Base-by-base conservation (phyloP, 306 rosid species). In the Cucumis cinereus region DNA sequence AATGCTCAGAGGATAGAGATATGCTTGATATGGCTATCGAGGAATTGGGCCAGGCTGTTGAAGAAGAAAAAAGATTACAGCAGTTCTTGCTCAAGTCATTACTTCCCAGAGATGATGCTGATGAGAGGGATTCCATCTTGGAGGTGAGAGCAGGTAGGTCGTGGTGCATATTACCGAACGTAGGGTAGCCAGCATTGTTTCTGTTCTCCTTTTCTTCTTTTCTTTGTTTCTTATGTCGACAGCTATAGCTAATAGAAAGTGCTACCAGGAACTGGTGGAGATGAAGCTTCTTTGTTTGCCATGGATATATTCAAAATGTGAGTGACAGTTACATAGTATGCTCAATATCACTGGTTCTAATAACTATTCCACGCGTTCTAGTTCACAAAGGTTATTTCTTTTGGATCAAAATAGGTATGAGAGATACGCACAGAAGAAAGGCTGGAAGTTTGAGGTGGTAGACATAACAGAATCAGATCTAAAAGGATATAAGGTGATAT, bases 121-220 rank as follows among this genome's bases (percentile, higher is more conserved):
- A 93, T 85, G 97, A 89, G 85, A 91, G 97, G 85, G 97, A 90
- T 83, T 89, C 88, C 87, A 91, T 93, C 79, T 84, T 91, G 87
- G 98, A 93, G 88, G 97, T 93, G 72, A 88, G 98, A 86, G 97
- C 98, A 89, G 98, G 98, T 93, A 89, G 98, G 98, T 89, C 83
- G 76, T 8, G 40, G 67, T 80, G 55, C 52, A 47, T 55, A 45
- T 78, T 75, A 57, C 22, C 38, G 24, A 74, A 54, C 40, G 7
- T n/a, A n/a, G n/a, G n/a, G n/a, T n/a, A 11, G 14, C 26, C 50
- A 68, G 22, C 23, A 33, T 33, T 19, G 23, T 64, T 63, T 9
- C 52, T 2, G 16, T 69, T 50, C 53, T 74, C 41, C 58, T 26
- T 15, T 49, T 56, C 35, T 56, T 16, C 58, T 26, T 15, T 49